A percentile compares a stretch with the other conserved stretches of the same genome.
Evolutionary conservation across 2,329 filamentous ascomycete genomes (phyloP).

Genomic region (Periconia macrospinosa): DNA sequence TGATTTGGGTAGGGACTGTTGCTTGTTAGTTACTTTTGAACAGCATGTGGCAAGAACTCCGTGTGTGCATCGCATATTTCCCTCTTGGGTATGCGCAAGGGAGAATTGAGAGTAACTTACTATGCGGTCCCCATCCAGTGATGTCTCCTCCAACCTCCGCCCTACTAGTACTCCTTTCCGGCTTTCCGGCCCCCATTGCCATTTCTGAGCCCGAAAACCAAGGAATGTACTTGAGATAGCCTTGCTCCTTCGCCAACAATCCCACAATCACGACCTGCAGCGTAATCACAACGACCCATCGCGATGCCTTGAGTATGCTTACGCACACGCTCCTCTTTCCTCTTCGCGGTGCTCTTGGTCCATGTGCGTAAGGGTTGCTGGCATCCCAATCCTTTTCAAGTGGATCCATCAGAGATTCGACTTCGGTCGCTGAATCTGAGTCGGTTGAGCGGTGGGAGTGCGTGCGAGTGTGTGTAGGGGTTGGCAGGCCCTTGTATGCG

Average conservation of each 20-base stretch:
- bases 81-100: not conserved
- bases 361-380: conserved; percentile 28
- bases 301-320: conserved; percentile 21
- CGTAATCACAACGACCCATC: conserved; percentile 35
- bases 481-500: conserved; percentile 30
- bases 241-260: conserved; percentile 33
- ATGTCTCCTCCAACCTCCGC: conserved; percentile 36
- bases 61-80: no score
- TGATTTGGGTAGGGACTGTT: conserved; percentile 36
- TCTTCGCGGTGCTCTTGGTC: conserved; percentile 12
- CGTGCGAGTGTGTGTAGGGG: conserved; percentile 25
- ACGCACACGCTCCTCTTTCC: conserved; percentile 21
- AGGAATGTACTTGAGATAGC: conserved; percentile 19
- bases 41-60: not conserved
- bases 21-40: conserved; percentile 1
- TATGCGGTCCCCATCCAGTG: conserved; percentile 36
- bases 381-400: not conserved
- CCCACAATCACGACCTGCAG: conserved; percentile 34
- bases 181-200: conserved; percentile 4
- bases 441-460: conserved; percentile 12
- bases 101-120: conserved; percentile 14
- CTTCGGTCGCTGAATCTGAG: conserved; percentile 37
- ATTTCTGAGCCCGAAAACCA: conserved; percentile 11
- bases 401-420: conserved; percentile 31
- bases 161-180: conserved; percentile 21